Evolutionary conservation across 2,329 filamentous ascomycete species (phyloP).

Genomic region (Botryotinia narcissicola): DNA sequence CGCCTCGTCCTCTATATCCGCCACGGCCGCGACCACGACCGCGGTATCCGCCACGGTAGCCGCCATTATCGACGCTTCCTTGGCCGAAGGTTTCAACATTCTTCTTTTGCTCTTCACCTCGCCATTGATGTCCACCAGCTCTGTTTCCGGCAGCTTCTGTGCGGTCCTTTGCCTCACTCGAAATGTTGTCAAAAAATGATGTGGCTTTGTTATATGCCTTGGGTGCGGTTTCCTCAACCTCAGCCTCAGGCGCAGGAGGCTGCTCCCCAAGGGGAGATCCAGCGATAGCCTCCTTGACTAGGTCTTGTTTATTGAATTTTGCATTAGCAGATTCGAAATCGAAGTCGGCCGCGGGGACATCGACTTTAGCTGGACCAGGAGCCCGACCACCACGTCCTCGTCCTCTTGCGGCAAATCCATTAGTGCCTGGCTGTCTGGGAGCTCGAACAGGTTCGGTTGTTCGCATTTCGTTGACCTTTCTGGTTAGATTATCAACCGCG

Average conservation of each 20-base stretch:
- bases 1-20: conserved; percentile 37
- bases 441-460: conserved; percentile 55
- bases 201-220: conserved; percentile 77
- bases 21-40: conserved; percentile 65
- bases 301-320: conserved; percentile 82
- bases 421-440: conserved; percentile 46
- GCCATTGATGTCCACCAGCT: conserved; percentile 81
- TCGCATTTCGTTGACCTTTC: conserved; percentile 75
- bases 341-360: conserved; percentile 87
- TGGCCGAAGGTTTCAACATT: conserved; percentile 98
- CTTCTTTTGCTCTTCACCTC: conserved; percentile 87
- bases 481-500: conserved; percentile 67
- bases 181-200: conserved; percentile 98
- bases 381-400: conserved; percentile 46
- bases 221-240: conserved; percentile 43
- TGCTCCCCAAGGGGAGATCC: conserved; percentile 64
- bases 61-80: conserved; percentile 78
- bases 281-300: conserved; percentile 84
- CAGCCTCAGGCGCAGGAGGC: conserved; percentile 36
- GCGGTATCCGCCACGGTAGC: conserved; percentile 72
- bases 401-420: conserved; percentile 42
- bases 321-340: conserved; percentile 86
- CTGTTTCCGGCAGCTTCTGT: conserved; percentile 67
- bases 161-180: conserved; percentile 86
- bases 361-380: conserved; percentile 62